These are phyloP conservation scores for Phellinidium pouzarii DNA, from an alignment of 1,284 basidiomycete species.

Conservation along the genomic window DNA sequence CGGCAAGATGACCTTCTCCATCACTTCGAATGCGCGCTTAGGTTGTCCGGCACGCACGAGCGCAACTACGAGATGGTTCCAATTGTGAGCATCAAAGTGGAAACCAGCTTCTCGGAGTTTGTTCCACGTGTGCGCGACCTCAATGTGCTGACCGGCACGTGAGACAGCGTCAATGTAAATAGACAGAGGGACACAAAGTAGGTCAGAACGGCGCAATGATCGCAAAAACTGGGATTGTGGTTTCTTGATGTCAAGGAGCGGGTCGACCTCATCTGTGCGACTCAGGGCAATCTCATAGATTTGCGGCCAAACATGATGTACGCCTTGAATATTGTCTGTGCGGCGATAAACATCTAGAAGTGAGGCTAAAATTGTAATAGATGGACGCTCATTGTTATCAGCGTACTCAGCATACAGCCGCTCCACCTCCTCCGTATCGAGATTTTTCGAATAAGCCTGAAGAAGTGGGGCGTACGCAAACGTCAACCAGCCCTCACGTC, in stretches of 20 bases:
- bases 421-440: slow-evolving; percentile 50
- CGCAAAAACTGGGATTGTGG: slow-evolving; percentile 20
- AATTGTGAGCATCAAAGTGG: slow-evolving; percentile 85
- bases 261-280: slow-evolving; percentile 31
- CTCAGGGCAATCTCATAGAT: slow-evolving; percentile 50
- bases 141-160: slow-evolving; percentile 50
- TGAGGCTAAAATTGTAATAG: slow-evolving; percentile 56
- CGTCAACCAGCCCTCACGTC: slow-evolving; percentile 40
- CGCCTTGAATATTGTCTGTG: slow-evolving; percentile 48
- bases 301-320: slow-evolving; percentile 64
- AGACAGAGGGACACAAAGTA: slow-evolving; percentile 76
- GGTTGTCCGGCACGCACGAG: slow-evolving; percentile 76
- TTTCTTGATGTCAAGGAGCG: slow-evolving; percentile 25
- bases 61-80: slow-evolving; percentile 80
- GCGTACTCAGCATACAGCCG: slow-evolving; percentile 53
- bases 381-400: slow-evolving; percentile 41
- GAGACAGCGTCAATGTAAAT: slow-evolving; percentile 80
- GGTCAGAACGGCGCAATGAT: slow-evolving; percentile 38
- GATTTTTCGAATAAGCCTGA: slow-evolving; percentile 43
- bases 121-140: slow-evolving; percentile 68
- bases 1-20: slow-evolving; percentile 75
- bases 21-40: slow-evolving; percentile 76
- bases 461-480: slow-evolving; percentile 64
- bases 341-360: slow-evolving; percentile 76
- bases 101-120: slow-evolving; percentile 64